A percentile compares a stretch with the other conserved stretches of the same genome.
Conservation (phyloP, 371 early-diverging fungal species). For the Circinella minor region DNA sequence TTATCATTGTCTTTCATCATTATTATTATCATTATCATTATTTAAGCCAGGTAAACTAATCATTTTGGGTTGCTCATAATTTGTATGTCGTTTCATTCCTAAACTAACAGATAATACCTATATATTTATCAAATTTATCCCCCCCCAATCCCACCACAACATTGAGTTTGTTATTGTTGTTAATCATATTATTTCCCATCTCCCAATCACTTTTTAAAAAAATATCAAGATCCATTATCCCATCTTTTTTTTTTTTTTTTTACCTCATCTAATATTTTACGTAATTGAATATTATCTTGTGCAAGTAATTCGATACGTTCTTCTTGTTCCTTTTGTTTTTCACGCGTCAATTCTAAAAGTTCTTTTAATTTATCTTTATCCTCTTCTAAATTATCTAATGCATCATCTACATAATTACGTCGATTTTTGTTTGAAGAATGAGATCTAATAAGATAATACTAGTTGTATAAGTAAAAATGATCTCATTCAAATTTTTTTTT, state of each 20-base stretch:
- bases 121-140: background rate
- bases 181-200: too few species aligned
- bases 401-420: conserved; percentile 72
- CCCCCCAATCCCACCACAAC: too few species aligned
- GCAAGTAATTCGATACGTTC: conserved; percentile 48
- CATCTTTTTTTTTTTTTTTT: too few species aligned
- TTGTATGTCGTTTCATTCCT: conserved; percentile 50
- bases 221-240: too few species aligned
- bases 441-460: conserved; percentile 51
- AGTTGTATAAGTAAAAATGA: background rate
- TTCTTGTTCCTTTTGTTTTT: conserved; percentile 33
- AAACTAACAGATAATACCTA: conserved; percentile 58
- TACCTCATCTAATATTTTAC: conserved; percentile 56
- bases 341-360: conserved; percentile 40
- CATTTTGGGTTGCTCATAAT: conserved; percentile 2
- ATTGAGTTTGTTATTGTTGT: too few species aligned
- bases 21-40: background rate
- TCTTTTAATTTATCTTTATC: conserved; percentile 48
- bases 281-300: conserved; percentile 52
- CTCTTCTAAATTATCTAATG: conserved; percentile 66
- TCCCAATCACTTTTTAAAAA: too few species aligned
- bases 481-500: background rate
- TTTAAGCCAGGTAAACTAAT: background rate
- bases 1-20: background rate
- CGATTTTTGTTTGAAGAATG: conserved; percentile 67